phyloP scores from a whole-genome alignment of 345 rosid species.

The Cardiospermum halicacabum region DNA sequence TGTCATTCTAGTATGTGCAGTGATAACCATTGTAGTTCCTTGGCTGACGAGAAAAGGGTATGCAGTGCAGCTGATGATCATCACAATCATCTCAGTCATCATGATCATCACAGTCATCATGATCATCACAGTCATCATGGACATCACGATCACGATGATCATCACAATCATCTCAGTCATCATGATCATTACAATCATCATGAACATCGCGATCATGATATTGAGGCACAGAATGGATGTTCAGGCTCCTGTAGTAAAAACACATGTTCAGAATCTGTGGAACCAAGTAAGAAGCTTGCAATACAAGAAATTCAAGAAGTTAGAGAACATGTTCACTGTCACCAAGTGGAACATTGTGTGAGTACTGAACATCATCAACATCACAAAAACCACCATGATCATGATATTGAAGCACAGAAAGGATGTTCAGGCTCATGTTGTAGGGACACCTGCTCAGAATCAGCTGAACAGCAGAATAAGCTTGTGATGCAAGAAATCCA shows the following conservation, averaged over 20 bases:
- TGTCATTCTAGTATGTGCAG: slow-evolving; percentile 10
- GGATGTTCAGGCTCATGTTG: neutral
- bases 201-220: slow-evolving; percentile 1
- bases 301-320: neutral
- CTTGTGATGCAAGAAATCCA: neutral
- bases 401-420: slow-evolving; percentile 8
- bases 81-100: too few species aligned
- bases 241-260: neutral
- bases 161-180: too few species aligned
- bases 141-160: too few species aligned
- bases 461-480: too few species aligned
- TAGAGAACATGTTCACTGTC: neutral
- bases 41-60: neutral
- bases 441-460: neutral
- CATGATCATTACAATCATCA: too few species aligned
- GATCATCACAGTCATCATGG: too few species aligned
- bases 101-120: too few species aligned
- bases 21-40: neutral
- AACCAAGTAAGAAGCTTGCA: too few species aligned
- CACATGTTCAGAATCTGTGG: neutral
- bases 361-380: too few species aligned
- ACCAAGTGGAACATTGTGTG: too few species aligned
- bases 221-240: slow-evolving; percentile 7
- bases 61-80: neutral
- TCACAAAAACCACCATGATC: too few species aligned